Percentiles rank a stretch among this genome's conserved stretches.
Evolutionary conservation across 169 alveolate species (phyloP).

Genomic region (Ichthyophthirius multifiliis): DNA sequence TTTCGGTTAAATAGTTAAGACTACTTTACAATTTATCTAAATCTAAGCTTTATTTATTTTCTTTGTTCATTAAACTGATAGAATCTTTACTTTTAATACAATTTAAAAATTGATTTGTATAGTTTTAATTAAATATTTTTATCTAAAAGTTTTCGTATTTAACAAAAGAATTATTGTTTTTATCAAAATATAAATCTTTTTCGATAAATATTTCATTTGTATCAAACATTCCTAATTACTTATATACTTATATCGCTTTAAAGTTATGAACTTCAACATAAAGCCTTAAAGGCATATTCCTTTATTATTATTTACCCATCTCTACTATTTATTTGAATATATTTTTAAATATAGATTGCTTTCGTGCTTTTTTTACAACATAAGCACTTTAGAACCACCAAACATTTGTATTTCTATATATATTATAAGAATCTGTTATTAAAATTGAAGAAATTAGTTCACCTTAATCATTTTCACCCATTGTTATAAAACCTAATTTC

Average conservation of each 20-base stretch:
- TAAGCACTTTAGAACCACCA: slow-evolving; percentile 22
- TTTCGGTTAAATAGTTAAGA: not conserved
- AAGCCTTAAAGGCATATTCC: slow-evolving; percentile 8
- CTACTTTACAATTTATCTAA: not conserved
- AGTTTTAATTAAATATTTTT: not conserved
- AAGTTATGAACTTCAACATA: slow-evolving; percentile 13
- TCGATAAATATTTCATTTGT: not conserved
- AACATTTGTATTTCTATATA: not conserved
- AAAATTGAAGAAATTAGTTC: not conserved
- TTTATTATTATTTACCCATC: not conserved
- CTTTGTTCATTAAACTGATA: not conserved
- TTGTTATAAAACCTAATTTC: not conserved
- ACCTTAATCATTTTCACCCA: not conserved
- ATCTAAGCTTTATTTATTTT: not conserved
- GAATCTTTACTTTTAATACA: not conserved
- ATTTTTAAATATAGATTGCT: not conserved
- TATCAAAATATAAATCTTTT: slow-evolving; percentile 17
- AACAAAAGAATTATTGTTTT: too few species aligned
- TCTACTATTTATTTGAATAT: slow-evolving; percentile 11
- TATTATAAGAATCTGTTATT: not conserved
- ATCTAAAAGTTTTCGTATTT: too few species aligned
- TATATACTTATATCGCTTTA: slow-evolving; percentile 1
- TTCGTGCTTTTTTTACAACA: not conserved
- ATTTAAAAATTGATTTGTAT: not conserved
- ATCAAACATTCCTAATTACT: slow-evolving; percentile 13